Evolutionary conservation across 148 eudicot species (phyloP).

Genomic region (Spergularia bocconei): DNA sequence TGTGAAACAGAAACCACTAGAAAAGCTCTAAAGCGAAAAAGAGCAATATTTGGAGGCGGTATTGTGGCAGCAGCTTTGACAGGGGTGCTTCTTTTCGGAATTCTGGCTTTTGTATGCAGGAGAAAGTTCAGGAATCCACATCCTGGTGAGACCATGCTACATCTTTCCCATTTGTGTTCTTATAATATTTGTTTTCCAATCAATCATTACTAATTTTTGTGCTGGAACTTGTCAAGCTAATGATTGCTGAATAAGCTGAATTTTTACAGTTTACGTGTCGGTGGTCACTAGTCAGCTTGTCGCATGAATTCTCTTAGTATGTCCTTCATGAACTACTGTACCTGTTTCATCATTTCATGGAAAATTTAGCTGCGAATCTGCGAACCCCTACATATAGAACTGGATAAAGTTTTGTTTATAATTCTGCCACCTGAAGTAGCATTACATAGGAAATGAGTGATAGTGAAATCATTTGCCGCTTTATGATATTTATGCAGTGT

Average conservation of each 20-base stretch:
- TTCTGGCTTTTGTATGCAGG: slow-evolving; percentile 18
- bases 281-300: no score
- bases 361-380: no score
- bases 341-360: no score
- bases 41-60: slow-evolving; percentile 8
- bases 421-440: no score
- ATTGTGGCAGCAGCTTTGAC: slow-evolving; percentile 18
- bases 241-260: no score
- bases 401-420: no score
- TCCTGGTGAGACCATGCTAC: slow-evolving; percentile 23
- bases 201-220: background rate
- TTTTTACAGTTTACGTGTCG: no score
- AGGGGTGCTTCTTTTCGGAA: slow-evolving; percentile 6
- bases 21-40: slow-evolving; percentile 15
- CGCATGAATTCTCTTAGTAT: no score
- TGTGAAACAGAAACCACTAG: slow-evolving; percentile 21
- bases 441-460: no score
- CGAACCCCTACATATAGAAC: background rate
- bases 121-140: slow-evolving; percentile 8
- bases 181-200: background rate
- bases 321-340: no score
- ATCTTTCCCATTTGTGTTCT: background rate
- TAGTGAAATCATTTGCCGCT: no score
- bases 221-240: no score
- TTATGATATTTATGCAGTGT: background rate